Evolutionary conservation across 2,329 filamentous ascomycete genomes (phyloP).

Genomic region (Aspergillus bombycis): DNA sequence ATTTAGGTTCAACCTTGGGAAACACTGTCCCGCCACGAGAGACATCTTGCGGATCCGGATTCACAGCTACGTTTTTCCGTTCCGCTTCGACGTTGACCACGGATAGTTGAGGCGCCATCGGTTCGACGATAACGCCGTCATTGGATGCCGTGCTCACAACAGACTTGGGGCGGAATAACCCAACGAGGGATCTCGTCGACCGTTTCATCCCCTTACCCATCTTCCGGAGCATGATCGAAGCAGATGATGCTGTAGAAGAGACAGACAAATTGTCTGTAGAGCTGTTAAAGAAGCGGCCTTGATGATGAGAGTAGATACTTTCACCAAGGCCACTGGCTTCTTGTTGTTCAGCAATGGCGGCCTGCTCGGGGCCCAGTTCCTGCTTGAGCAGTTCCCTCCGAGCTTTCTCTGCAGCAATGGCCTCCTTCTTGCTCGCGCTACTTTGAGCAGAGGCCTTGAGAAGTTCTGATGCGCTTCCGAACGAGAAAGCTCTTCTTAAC

Average conservation of each 20-base stretch:
- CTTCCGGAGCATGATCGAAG: slow-evolving; percentile 71
- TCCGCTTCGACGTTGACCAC: slow-evolving; percentile 97
- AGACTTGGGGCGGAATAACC: slow-evolving; percentile 93
- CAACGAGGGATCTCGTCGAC: slow-evolving; percentile 84
- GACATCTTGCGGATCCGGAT: slow-evolving; percentile 64
- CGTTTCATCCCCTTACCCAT: slow-evolving; percentile 99
- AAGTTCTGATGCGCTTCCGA: slow-evolving; percentile 91
- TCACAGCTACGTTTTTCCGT: slow-evolving; percentile 79
- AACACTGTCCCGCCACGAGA: slow-evolving; percentile 75
- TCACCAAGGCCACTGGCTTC: slow-evolving; percentile 90
- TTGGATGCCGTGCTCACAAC: slow-evolving; percentile 71
- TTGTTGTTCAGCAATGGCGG: slow-evolving; percentile 86
- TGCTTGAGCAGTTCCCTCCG: slow-evolving; percentile 68
- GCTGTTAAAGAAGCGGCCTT: slow-evolving; percentile 79
- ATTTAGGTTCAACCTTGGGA: slow-evolving; percentile 81
- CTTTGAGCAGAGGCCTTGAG: slow-evolving; percentile 72
- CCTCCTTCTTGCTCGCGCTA: slow-evolving; percentile 47
- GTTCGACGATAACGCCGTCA: slow-evolving; percentile 66
- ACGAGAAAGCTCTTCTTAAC: slow-evolving; percentile 89
- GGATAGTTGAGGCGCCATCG: slow-evolving; percentile 81
- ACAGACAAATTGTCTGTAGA: slow-evolving; percentile 85
- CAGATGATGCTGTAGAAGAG: slow-evolving; percentile 53
- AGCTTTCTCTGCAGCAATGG: slow-evolving; percentile 57
- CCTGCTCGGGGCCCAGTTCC: slow-evolving; percentile 83
- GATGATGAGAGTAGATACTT: slow-evolving; percentile 82